Base-by-base conservation (phyloP, 306 rosid species). In the Inga laurina region DNA sequence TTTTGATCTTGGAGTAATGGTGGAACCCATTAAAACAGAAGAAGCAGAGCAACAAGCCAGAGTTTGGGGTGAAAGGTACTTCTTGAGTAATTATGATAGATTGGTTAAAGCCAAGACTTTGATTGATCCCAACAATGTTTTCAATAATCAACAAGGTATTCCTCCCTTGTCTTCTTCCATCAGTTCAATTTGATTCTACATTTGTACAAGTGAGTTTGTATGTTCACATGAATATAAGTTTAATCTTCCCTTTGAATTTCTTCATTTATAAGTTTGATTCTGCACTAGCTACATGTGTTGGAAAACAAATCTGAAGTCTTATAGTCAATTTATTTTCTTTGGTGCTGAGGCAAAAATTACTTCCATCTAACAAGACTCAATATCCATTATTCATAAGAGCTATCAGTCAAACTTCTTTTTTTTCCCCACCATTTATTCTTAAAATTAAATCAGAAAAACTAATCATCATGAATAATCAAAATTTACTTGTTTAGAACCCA, bases 21-120 rank as follows among this genome's bases (percentile, higher is more conserved):
- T 75, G 89, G 37, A 76, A 57, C 1, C 30, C 79, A 82, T 85
- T 24, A 74, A 16, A 72, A 4, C 16, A 72, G 51, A 39, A 15
- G 81, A 80, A 74, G 85, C 78, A 44, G 90, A 76, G 75, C 91
- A 88, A 34, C 27, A 48, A 82, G 91, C 94, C 46, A 92, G 90
- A 84, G 77, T 49, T 81, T 91, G 98, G 97, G 97, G 98, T 48
- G 92, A 89, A 79, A 94, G 85, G 81, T 94, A 92, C 79, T 94
- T 94, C 82, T 84, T 94, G 84, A 84, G 75, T 32, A 94, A 92
- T 86, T 92, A 91, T 57, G 94, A 90, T 3, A 92, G 95, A 82
- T n/a, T 94, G 87, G 95, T 94, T 0, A 91, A 57, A 65, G 98
- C 91, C 18, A 94, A 94, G 79, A 87, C 94, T 24, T 51, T 57